These are phyloP conservation scores for Moesziomyces antarcticus DNA, from an alignment of 1,284 basidiomycete species.

Conservation along the genomic window DNA sequence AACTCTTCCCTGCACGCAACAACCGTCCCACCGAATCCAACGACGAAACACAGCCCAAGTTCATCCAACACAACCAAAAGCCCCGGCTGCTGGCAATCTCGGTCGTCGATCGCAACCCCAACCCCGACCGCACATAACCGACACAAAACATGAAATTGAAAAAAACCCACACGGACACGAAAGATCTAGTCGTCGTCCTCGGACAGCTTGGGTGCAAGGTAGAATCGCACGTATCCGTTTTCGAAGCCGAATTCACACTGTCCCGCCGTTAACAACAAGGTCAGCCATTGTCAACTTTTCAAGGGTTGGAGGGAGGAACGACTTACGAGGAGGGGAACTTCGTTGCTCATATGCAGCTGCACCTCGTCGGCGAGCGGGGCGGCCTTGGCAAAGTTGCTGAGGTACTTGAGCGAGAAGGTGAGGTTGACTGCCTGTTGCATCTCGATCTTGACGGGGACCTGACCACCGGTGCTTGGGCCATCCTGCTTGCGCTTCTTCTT, in stretches of 20 bases:
- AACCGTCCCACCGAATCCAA: slow-evolving; percentile 1
- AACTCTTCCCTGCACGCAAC: slow-evolving; percentile 42
- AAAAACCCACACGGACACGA: no score
- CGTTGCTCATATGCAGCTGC: slow-evolving; percentile 67
- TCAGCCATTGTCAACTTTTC: no score
- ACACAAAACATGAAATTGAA: neutral
- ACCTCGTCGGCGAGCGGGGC: slow-evolving; percentile 80
- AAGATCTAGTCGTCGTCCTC: slow-evolving; percentile 60
- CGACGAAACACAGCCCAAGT: slow-evolving; percentile 1
- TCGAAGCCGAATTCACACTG: slow-evolving; percentile 89
- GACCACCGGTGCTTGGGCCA: slow-evolving; percentile 50
- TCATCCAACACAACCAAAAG: slow-evolving; percentile 16
- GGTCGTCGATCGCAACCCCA: slow-evolving; percentile 35
- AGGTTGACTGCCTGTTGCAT: slow-evolving; percentile 81
- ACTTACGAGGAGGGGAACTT: slow-evolving; percentile 59
- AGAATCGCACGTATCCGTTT: slow-evolving; percentile 73
- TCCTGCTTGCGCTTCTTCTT: slow-evolving; percentile 59
- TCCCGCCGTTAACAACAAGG: no score
- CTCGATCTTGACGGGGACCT: slow-evolving; percentile 68
- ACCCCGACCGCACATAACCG: slow-evolving; percentile 9
- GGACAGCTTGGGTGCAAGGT: slow-evolving; percentile 66
- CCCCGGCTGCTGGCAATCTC: slow-evolving; percentile 31
- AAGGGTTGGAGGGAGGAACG: no score
- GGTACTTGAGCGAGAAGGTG: slow-evolving; percentile 96
- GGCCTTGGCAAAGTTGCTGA: slow-evolving; percentile 96